Evolutionary conservation across 129 eudicot species (phyloP).

Genomic region (Gnaphalium uliginosum): DNA sequence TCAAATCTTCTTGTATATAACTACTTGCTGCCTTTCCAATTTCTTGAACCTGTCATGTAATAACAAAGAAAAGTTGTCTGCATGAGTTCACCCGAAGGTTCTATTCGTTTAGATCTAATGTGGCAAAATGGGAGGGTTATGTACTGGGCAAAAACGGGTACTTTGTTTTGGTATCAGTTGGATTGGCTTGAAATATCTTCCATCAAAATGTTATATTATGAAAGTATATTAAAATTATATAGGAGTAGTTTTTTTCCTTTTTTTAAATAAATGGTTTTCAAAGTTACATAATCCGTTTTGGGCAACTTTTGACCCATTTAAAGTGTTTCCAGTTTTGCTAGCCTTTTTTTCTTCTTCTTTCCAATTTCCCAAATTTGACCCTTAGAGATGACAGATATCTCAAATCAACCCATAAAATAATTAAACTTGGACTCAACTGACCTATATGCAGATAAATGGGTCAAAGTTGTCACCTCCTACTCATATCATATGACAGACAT

Average conservation of each 20-base stretch:
- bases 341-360: neutral
- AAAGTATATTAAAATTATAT: too few species aligned
- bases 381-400: neutral
- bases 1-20: slow-evolving; percentile 63
- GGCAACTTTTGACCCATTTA: neutral
- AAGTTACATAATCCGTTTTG: neutral
- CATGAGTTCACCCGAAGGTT: neutral
- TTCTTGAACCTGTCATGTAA: slow-evolving; percentile 48
- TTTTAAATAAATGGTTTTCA: too few species aligned
- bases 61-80: neutral
- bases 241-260: too few species aligned
- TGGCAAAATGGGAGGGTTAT: neutral
- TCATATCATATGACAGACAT: neutral
- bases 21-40: slow-evolving; percentile 71
- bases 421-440: neutral
- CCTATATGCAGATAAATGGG: neutral
- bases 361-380: neutral
- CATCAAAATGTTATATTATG: too few species aligned
- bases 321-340: neutral
- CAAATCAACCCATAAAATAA: neutral
- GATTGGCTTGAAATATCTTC: neutral
- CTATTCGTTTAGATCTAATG: neutral
- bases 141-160: neutral
- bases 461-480: neutral
- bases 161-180: neutral